Evolutionary conservation across 306 rosid species (phyloP).

Genomic region (Lotus japonicus): DNA sequence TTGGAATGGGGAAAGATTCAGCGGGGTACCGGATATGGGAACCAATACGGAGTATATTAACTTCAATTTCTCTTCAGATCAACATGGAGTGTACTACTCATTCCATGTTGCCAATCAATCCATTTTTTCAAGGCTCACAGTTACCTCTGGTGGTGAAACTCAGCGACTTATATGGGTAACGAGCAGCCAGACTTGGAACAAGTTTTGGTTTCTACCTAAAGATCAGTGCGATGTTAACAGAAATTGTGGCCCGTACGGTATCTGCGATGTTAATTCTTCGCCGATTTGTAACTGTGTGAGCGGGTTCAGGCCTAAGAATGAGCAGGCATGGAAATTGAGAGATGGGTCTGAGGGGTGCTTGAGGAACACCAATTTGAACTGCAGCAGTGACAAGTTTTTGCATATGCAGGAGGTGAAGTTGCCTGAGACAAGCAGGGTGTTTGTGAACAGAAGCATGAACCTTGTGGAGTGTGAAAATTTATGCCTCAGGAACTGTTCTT

Average conservation of each 20-base stretch:
- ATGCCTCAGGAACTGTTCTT: conserved; percentile 47
- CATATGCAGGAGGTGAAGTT: conserved; percentile 32
- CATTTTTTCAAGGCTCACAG: conserved; percentile 30
- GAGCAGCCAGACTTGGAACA: conserved; percentile 33
- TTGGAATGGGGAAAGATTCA: conserved; percentile 65
- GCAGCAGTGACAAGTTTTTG: conserved; percentile 39
- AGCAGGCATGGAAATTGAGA: conserved; percentile 51
- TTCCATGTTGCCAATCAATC: conserved; percentile 17
- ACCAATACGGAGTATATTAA: neutral
- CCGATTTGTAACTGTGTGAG: conserved; percentile 52
- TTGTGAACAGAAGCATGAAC: conserved; percentile 31
- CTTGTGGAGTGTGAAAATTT: conserved; percentile 25
- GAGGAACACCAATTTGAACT: conserved; percentile 37
- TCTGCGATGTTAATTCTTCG: conserved; percentile 46
- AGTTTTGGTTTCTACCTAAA: conserved; percentile 47
- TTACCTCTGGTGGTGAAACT: conserved; percentile 23
- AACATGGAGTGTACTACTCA: conserved; percentile 36
- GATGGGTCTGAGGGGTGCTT: conserved; percentile 65
- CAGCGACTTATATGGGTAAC: conserved; percentile 39
- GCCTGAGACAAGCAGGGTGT: conserved; percentile 47
- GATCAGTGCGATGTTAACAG: conserved; percentile 44
- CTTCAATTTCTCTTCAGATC: conserved; percentile 16
- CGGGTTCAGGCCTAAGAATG: conserved; percentile 49
- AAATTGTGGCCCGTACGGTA: conserved; percentile 51
- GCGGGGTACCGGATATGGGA: too few species aligned